Percentiles rank a stretch among this genome's conserved stretches.
Conservation (phyloP, 371 early-diverging fungal species). For the Rhizomucor miehei region DNA sequence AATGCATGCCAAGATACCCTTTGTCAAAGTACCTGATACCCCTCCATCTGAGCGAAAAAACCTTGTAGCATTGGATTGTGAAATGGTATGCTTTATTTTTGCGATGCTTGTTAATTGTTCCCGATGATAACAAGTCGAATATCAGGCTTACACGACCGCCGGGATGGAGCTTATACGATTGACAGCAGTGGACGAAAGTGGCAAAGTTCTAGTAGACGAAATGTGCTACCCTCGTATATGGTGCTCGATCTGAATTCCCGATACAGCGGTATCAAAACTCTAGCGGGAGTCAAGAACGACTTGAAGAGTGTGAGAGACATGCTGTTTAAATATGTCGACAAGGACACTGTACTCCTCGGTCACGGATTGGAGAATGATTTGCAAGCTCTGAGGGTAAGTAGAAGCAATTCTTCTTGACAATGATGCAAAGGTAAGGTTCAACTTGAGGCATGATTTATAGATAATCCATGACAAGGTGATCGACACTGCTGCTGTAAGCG, state of each 20-base stretch:
- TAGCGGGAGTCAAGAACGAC: constrained; percentile 43
- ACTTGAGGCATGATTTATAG: constrained; percentile 5
- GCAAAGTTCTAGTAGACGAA: constrained; percentile 49
- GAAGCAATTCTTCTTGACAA: no score
- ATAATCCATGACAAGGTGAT: constrained; percentile 37
- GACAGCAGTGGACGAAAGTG: constrained; percentile 46
- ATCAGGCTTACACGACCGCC: constrained; percentile 41
- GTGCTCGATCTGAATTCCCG: constrained; percentile 55
- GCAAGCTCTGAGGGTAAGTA: constrained; percentile 39
- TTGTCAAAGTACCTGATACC: constrained; percentile 26
- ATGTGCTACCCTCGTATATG: constrained; percentile 48
- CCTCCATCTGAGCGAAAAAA: not conserved
- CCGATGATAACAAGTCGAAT: not conserved
- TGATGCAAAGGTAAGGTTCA: not conserved
- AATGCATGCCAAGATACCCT: constrained; percentile 47
- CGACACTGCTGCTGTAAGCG: constrained; percentile 44
- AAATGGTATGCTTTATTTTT: constrained; percentile 35
- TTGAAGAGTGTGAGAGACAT: constrained; percentile 36
- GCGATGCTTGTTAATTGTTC: no score
- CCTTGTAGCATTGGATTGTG: constrained; percentile 47
- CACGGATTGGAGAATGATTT: constrained; percentile 55
- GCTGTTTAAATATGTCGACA: constrained; percentile 39
- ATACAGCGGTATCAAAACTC: constrained; percentile 56
- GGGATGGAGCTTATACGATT: constrained; percentile 60
- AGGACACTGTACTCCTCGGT: constrained; percentile 38